Evolutionary conservation across 2,329 filamentous ascomycete genomes (phyloP).

Genomic region (Pseudopyrenochaeta lycopersici): DNA sequence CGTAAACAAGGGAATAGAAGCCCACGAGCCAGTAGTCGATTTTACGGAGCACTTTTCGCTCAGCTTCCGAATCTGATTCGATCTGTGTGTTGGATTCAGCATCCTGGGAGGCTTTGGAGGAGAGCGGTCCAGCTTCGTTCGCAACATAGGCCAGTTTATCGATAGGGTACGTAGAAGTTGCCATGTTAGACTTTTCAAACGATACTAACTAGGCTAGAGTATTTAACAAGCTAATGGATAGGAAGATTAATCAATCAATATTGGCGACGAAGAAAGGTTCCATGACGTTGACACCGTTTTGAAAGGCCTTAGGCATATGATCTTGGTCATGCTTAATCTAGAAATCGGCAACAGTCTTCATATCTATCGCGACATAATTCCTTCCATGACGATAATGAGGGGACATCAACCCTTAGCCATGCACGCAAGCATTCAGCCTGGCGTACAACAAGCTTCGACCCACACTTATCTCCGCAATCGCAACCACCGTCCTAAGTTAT

Average conservation of each 20-base stretch:
- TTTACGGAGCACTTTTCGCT: constrained; percentile 31
- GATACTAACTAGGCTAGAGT: too few relatives aligned
- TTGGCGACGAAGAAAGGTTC: neutral
- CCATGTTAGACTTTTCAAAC: constrained; percentile 7
- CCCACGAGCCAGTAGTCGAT: constrained; percentile 38
- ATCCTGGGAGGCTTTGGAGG: constrained; percentile 6
- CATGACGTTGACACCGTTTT: neutral
- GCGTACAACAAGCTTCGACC: neutral
- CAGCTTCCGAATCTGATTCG: constrained; percentile 3
- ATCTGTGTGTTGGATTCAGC: constrained; percentile 6
- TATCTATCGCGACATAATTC: constrained; percentile 19
- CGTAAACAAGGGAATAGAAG: constrained; percentile 44
- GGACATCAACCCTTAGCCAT: constrained; percentile 3
- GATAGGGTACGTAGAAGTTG: constrained; percentile 10
- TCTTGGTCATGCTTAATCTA: neutral
- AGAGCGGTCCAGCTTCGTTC: constrained; percentile 4
- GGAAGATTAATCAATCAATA: neutral
- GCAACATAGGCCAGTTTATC: constrained; percentile 22
- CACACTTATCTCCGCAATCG: constrained; percentile 7
- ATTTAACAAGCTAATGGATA: neutral
- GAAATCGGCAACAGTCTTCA: neutral
- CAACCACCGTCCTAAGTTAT: constrained; percentile 1
- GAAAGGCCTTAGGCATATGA: neutral
- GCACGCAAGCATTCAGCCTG: constrained; percentile 3
- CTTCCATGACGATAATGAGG: constrained; percentile 19